Evolutionary conservation across 805 yeast species (phyloP).

Genomic region (Metschnikowia koreensis): DNA sequence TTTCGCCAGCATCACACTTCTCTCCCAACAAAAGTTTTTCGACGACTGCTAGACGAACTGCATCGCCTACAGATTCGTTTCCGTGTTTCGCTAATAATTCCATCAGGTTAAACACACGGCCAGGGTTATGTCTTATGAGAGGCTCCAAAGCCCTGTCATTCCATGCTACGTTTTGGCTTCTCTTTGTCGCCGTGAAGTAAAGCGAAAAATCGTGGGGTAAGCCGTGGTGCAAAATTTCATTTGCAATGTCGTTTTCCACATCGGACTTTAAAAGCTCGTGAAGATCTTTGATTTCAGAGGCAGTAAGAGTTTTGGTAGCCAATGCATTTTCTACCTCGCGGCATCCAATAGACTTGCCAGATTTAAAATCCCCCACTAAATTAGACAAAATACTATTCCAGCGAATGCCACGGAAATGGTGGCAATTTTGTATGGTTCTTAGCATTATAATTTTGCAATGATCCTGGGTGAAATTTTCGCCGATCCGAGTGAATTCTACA

Average conservation of each 20-base stretch:
- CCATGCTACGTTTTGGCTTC: constrained; percentile 14
- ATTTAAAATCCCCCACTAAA: neutral
- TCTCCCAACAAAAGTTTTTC: constrained; percentile 41
- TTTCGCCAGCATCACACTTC: constrained; percentile 31
- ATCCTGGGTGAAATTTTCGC: neutral
- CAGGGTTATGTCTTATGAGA: constrained; percentile 42
- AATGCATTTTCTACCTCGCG: constrained; percentile 1
- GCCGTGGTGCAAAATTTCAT: constrained; percentile 22
- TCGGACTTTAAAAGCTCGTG: constrained; percentile 6
- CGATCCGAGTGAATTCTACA: too few species aligned
- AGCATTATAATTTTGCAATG: neutral
- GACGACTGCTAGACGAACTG: constrained; percentile 27
- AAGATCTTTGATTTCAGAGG: constrained; percentile 8
- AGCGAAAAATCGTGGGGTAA: constrained; percentile 26
- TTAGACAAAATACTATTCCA: constrained; percentile 8
- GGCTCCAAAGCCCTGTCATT: constrained; percentile 11
- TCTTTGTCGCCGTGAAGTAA: constrained; percentile 23
- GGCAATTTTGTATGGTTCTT: neutral
- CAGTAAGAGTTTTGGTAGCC: neutral
- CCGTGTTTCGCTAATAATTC: constrained; percentile 40
- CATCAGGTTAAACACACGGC: constrained; percentile 50
- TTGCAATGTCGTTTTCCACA: constrained; percentile 12
- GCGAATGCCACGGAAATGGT: neutral
- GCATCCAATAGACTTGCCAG: constrained; percentile 1
- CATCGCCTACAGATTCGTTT: constrained; percentile 18